These are phyloP conservation scores for Hericium coralloides DNA, from an alignment of 768 basidiomycete species.

Conservation along the genomic window DNA sequence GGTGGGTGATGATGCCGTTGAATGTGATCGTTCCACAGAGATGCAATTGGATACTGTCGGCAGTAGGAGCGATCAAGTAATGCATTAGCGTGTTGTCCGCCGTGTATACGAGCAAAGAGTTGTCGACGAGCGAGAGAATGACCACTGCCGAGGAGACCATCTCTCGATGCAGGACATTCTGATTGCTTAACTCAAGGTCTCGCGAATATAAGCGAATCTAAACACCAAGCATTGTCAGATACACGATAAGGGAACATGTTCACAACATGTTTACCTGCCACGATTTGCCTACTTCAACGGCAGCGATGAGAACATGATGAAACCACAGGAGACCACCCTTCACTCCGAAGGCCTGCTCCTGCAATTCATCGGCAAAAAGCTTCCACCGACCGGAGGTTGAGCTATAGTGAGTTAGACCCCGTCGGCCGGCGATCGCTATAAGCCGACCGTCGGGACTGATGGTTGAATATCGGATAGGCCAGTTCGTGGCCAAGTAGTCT, in stretches of 20 bases:
- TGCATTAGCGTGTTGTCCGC: conserved; percentile 90
- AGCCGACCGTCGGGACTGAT: conserved; percentile 86
- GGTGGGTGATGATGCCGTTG: conserved; percentile 77
- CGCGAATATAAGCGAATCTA: conserved; percentile 93
- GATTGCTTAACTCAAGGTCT: conserved; percentile 77
- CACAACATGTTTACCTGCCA: conserved; percentile 59
- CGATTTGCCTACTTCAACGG: conserved; percentile 73
- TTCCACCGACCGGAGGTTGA: conserved; percentile 95
- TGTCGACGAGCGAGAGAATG: conserved; percentile 88
- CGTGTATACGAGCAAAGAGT: conserved; percentile 90
- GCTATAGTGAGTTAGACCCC: conserved; percentile 90
- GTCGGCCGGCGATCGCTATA: conserved; percentile 85
- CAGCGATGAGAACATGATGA: conserved; percentile 88
- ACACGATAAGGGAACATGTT: background rate
- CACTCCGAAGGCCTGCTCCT: conserved; percentile 83
- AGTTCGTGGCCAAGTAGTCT: conserved; percentile 81
- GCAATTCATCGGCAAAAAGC: conserved; percentile 65
- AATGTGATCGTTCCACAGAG: conserved; percentile 95
- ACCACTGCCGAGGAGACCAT: conserved; percentile 68
- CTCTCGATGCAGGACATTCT: conserved; percentile 79
- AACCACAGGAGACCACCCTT: conserved; percentile 95
- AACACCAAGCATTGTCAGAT: background rate
- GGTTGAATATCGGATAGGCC: conserved; percentile 90
- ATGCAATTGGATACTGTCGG: conserved; percentile 76
- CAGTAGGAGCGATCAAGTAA: conserved; percentile 81